These are phyloP conservation scores for Dentipellis sp. DNA, from an alignment of 768 basidiomycete species.

Conservation along the genomic window DNA sequence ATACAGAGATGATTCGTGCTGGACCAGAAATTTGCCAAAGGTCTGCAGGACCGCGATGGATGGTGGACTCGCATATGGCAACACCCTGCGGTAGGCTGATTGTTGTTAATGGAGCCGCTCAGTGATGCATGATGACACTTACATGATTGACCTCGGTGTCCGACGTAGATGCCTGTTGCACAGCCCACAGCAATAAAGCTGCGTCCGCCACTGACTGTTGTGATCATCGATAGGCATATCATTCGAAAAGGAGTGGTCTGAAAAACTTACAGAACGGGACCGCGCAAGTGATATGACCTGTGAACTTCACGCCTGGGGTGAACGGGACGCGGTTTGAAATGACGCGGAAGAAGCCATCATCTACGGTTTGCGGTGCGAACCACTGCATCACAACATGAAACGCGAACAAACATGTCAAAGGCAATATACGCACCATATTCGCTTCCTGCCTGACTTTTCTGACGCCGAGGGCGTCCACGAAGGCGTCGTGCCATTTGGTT, in stretches of 20 bases:
- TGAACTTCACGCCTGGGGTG: slow-evolving; percentile 26
- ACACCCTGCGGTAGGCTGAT: slow-evolving; percentile 49
- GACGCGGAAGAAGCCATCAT: slow-evolving; percentile 52
- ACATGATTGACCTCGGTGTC: slow-evolving; percentile 48
- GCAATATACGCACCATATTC: slow-evolving; percentile 48
- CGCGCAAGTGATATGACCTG: slow-evolving; percentile 52
- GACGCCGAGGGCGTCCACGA: slow-evolving; percentile 56
- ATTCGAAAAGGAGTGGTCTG: slow-evolving; percentile 2
- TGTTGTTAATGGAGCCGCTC: neutral
- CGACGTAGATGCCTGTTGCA: slow-evolving; percentile 61
- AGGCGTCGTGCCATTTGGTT: slow-evolving; percentile 50
- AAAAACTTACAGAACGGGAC: slow-evolving; percentile 50
- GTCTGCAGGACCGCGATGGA: slow-evolving; percentile 48
- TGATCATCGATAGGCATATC: neutral
- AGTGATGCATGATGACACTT: slow-evolving; percentile 15
- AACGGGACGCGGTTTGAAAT: slow-evolving; percentile 24
- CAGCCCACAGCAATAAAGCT: slow-evolving; percentile 59
- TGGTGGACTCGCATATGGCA: slow-evolving; percentile 40
- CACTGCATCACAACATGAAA: slow-evolving; percentile 32
- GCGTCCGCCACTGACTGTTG: slow-evolving; percentile 37
- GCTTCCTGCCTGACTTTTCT: slow-evolving; percentile 57
- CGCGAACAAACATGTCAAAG: neutral
- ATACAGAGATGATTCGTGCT: slow-evolving; percentile 44
- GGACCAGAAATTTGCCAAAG: slow-evolving; percentile 62
- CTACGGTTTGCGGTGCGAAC: slow-evolving; percentile 51